These are phyloP conservation scores for Cryptosporidium sp. DNA, from an alignment of 169 alveolate species.

Conservation along the genomic window DNA sequence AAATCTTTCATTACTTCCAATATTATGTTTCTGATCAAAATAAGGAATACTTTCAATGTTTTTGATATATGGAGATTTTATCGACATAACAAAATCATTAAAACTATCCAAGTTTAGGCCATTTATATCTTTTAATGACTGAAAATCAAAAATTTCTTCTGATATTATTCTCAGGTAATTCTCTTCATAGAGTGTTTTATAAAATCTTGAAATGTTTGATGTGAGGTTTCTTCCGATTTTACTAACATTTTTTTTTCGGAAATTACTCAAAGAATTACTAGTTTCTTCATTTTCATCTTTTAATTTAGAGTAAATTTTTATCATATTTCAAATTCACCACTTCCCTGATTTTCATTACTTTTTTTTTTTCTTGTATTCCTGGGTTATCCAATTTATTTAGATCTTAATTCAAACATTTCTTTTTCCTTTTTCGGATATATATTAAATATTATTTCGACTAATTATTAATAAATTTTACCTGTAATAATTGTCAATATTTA, in stretches of 20 bases:
- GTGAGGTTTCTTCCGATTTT: background rate
- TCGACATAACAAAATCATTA: conserved; percentile 20
- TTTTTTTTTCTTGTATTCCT: background rate
- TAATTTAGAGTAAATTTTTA: background rate
- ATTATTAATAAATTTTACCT: background rate
- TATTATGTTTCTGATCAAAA: conserved; percentile 11
- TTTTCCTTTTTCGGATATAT: background rate
- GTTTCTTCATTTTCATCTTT: conserved; percentile 8
- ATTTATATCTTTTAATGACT: background rate
- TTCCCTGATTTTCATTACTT: background rate
- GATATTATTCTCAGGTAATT: background rate
- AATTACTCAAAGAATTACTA: background rate
- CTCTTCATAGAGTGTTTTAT: background rate
- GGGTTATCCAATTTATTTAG: background rate
- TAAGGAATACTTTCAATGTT: background rate
- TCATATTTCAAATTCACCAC: background rate
- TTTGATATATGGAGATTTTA: conserved; percentile 2
- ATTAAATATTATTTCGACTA: background rate
- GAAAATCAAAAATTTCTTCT: background rate
- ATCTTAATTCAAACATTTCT: conserved; percentile 1
- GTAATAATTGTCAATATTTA: background rate
- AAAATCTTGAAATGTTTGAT: background rate
- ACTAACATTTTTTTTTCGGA: background rate
- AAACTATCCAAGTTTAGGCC: background rate
- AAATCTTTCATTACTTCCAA: conserved; percentile 48